Evolutionary conservation across 1,139 yeast species (phyloP), one percentile per base, ranked within the genome.

Genomic region (Meyerozyma elateridarum): DNA sequence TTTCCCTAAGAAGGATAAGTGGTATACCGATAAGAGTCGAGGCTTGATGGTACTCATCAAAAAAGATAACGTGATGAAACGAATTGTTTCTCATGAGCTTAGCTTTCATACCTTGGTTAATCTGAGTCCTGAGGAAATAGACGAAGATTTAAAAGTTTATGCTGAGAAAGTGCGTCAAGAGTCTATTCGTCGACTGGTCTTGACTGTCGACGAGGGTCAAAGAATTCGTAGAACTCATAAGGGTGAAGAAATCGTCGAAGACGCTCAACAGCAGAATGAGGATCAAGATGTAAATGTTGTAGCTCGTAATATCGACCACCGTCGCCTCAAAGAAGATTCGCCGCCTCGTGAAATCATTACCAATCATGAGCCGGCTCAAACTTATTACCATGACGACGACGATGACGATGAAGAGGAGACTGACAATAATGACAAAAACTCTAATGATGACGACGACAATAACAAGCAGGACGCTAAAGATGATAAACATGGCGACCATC

Each of bases 171-270:
- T 83, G n/a, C 73, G 83, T 32, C 73, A 74, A 39, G 84, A 81
- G 48, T 73, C 81, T 27, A 72, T 82, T 28, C 65, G 76, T 19
- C 76, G 81, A 34, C 68, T 83, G 3, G 81, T 84, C 7, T 56
- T 84, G 27, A 76, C 77, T 29, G 73, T 63, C 28, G 74, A 72
- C 20, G 66, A 61, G 21, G 50, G 46, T 4, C 85, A 85, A 17
- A 65, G 80, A 32, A 77, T 85, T 35, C 69, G 88, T 44, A 65
- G 85, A 46, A 85, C 95, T 2, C 95, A 85, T 50, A 85, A 83
- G 51, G 95, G 95, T 19, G 96, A 87, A 40, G 91, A 85, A 46
- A 56, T 83, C 25, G 67, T 83, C n/a, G 91, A 82, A 33, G 65
- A 62, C 9, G 70, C 64, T 30, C 48, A 52, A 20, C 49, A 48